Evolutionary conservation across 208 protist species (phyloP).

Genomic region (Tetramitus jugosus): DNA sequence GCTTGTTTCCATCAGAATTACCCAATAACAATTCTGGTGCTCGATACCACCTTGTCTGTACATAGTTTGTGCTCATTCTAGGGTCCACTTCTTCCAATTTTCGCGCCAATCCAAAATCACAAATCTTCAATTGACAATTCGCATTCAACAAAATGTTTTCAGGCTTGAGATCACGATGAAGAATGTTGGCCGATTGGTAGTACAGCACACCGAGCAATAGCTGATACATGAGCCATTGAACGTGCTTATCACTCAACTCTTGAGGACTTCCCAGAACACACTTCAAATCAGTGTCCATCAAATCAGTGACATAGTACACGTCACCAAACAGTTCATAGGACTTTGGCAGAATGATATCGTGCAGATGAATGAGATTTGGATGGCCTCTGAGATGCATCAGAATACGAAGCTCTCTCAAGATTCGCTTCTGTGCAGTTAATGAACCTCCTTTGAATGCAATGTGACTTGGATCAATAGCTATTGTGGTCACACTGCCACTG

Average conservation of each 20-base stretch:
- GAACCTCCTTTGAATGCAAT: too few relatives aligned
- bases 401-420: conserved; percentile 81
- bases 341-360: conserved; percentile 68
- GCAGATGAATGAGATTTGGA: conserved; percentile 83
- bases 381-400: conserved; percentile 75
- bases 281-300: conserved; percentile 93
- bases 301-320: conserved; percentile 87
- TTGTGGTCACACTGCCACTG: too few relatives aligned
- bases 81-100: conserved; percentile 24
- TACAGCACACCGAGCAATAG: conserved; percentile 85
- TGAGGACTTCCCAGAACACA: conserved; percentile 71
- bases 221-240: conserved; percentile 74
- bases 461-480: too few relatives aligned
- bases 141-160: conserved; percentile 81
- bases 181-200: conserved; percentile 87
- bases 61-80: neutral
- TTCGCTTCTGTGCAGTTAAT: conserved; percentile 57
- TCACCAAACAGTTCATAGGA: conserved; percentile 57
- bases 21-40: neutral
- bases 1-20: neutral
- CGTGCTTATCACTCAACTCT: too few relatives aligned
- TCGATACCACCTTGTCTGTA: conserved; percentile 7
- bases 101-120: conserved; percentile 80
- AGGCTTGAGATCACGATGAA: conserved; percentile 93
- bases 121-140: conserved; percentile 74